These are phyloP conservation scores for Cinchona pubescens DNA, from an alignment of 257 asterid species.

Conservation along the genomic window DNA sequence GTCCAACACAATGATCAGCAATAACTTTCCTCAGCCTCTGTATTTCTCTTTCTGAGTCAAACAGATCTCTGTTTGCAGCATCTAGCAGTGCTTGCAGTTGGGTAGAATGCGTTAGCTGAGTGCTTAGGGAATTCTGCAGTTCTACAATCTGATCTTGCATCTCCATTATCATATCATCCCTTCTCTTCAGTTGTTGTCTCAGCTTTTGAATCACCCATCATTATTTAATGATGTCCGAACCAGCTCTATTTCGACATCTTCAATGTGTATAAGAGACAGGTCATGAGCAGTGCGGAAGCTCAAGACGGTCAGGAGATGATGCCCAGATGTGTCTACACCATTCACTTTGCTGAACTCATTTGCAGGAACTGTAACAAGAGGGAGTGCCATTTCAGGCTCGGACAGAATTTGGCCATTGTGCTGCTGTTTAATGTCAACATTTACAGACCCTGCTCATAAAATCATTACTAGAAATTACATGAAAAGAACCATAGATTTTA, in stretches of 20 bases:
- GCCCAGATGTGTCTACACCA: conserved; percentile 68
- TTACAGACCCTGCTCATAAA: conserved; percentile 48
- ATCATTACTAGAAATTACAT: not conserved
- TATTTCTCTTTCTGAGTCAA: conserved; percentile 77
- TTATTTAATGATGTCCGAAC: conserved; percentile 79
- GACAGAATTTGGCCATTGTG: conserved; percentile 48
- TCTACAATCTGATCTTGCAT: conserved; percentile 91
- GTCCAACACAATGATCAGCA: conserved; percentile 79
- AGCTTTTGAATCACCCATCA: conserved; percentile 87
- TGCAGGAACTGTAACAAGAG: conserved; percentile 69
- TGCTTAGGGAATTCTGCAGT: conserved; percentile 51
- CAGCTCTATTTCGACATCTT: too few relatives aligned
- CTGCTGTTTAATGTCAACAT: conserved; percentile 53
- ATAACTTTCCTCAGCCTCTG: conserved; percentile 82
- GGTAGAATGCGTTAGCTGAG: conserved; percentile 64
- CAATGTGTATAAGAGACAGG: too few relatives aligned
- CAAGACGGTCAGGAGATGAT: conserved; percentile 77
- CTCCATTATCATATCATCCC: conserved; percentile 86
- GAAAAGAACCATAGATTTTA: not conserved
- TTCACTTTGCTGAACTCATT: conserved; percentile 66
- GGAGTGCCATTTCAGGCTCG: conserved; percentile 61
- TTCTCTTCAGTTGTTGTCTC: conserved; percentile 84
- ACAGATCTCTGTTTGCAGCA: conserved; percentile 68
- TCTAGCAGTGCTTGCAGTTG: conserved; percentile 72
- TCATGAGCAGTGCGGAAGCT: conserved; percentile 83